These are phyloP conservation scores for Fusarium fujikuroi DNA, from an alignment of 2,329 filamentous ascomycete species.

Conservation along the genomic window DNA sequence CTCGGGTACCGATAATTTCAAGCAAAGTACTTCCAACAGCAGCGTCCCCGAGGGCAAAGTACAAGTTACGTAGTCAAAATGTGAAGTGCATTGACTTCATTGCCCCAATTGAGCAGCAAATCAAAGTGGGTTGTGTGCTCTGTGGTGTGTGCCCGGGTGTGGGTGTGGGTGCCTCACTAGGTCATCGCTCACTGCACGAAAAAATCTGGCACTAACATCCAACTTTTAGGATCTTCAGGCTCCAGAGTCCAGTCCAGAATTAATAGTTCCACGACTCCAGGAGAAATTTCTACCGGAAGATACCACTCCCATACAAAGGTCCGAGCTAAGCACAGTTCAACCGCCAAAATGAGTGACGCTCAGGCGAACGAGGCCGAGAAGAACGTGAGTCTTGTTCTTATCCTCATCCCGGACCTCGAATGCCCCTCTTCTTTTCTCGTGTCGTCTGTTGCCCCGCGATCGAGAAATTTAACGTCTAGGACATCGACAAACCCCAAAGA, in stretches of 20 bases:
- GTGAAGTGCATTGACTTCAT: slow-evolving; percentile 9
- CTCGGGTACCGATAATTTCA: slow-evolving; percentile 24
- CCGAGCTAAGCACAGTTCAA: slow-evolving; percentile 35
- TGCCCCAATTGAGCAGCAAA: slow-evolving; percentile 3
- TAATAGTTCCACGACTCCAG: slow-evolving; percentile 39
- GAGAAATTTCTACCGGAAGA: slow-evolving; percentile 13
- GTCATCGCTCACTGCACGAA: slow-evolving; percentile 46
- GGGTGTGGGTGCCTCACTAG: slow-evolving; percentile 29
- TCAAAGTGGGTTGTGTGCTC: slow-evolving; percentile 25
- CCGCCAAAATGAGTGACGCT: slow-evolving; percentile 82
- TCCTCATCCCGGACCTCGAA: neutral
- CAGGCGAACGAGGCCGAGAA: slow-evolving; percentile 96
- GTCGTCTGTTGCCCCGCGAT: slow-evolving; percentile 48
- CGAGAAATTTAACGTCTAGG: slow-evolving; percentile 19
- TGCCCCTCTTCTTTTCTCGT: slow-evolving; percentile 35
- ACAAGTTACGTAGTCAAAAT: slow-evolving; percentile 19
- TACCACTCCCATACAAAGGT: slow-evolving; percentile 39
- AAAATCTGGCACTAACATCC: slow-evolving; percentile 50
- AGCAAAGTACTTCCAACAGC: slow-evolving; percentile 5
- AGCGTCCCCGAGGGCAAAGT: slow-evolving; percentile 5
- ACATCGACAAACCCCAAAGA: neutral
- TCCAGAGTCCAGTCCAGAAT: slow-evolving; percentile 35
- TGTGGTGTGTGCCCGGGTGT: neutral
- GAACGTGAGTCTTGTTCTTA: slow-evolving; percentile 70
- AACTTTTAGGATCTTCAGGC: slow-evolving; percentile 44